Evolutionary conservation across 2,329 filamentous ascomycete species (phyloP), one percentile per base, ranked within the genome.

Genomic region (Talaromyces sp.): DNA sequence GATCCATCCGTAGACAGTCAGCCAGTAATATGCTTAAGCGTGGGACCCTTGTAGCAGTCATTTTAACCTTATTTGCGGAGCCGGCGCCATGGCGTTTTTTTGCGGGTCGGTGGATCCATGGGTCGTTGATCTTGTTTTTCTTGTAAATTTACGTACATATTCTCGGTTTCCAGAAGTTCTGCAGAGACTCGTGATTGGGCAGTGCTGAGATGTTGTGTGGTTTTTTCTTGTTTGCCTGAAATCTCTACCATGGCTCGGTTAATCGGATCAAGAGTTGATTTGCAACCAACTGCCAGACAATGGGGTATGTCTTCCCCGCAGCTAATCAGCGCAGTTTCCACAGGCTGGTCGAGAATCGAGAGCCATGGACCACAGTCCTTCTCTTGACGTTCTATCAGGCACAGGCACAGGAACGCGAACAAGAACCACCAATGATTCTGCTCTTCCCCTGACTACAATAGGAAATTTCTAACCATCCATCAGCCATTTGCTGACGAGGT

Each of bases 291-390:
- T 15, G 25, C 41, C 33, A 33, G 21, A 33, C 17, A 48, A 10
- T 39, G 53, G 53, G 15, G 19, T 28, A 21, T 2, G n/a, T 2
- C 11, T 21, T 40, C 36, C 39, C 57, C 52, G 33, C 52, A 31
- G 45, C 57, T 59, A 56, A 59, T 59, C 52, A 54, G 31, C 37
- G 22, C 19, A n/a, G 15, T 39, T 55, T 43, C 57, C 57, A 56
- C 48, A 46, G 45, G 31, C 43, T 11, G 53, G 28, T 59, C 53
- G 21, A 59, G 57, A 59, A 35, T 22, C n/a, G 15, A 28, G 37
- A 50, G 31, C 57, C 57, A 52, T 56, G 57, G 57, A 46, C 46
- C 8, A 17, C 1, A 33, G 6, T 7, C 40, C 8, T 28, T 5
- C 4, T 37, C 40, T 46, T 13, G 40, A 13, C 25, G 21, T 10